Evolutionary conservation across 2,329 filamentous ascomycete genomes (phyloP).

Genomic region (Sclerotinia nivalis): DNA sequence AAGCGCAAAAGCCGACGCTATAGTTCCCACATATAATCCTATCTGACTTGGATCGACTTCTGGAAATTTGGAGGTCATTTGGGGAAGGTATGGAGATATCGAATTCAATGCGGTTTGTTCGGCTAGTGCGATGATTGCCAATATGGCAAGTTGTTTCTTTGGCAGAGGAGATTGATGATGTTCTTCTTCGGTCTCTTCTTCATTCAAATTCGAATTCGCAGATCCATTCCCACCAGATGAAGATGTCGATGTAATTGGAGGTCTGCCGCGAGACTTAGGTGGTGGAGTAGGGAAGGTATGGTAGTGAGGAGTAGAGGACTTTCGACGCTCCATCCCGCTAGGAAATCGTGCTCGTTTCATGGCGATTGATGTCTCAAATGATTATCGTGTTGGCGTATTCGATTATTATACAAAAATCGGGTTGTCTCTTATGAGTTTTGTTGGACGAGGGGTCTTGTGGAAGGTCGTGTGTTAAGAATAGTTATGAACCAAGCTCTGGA

Average conservation of each 20-base stretch:
- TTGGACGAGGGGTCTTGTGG: slow-evolving; percentile 9
- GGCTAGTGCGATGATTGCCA: slow-evolving; percentile 85
- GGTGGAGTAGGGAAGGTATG: slow-evolving; percentile 79
- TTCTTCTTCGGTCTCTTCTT: slow-evolving; percentile 42
- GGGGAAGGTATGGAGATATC: slow-evolving; percentile 89
- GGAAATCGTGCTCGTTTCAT: slow-evolving; percentile 19
- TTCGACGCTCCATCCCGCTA: slow-evolving; percentile 36
- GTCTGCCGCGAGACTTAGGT: slow-evolving; percentile 61
- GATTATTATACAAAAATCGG: neutral
- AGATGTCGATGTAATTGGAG: slow-evolving; percentile 40
- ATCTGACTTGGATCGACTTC: slow-evolving; percentile 70
- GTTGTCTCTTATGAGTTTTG: neutral
- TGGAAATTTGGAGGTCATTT: slow-evolving; percentile 86
- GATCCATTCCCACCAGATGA: slow-evolving; percentile 40
- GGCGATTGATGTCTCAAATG: neutral
- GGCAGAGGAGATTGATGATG: slow-evolving; percentile 67
- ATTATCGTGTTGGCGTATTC: neutral
- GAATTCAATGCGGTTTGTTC: slow-evolving; percentile 98
- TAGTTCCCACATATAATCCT: slow-evolving; percentile 84
- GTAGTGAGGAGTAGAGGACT: slow-evolving; percentile 60
- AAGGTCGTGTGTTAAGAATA: neutral
- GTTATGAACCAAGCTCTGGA: neutral
- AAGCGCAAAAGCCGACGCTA: slow-evolving; percentile 88
- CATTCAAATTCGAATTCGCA: slow-evolving; percentile 39
- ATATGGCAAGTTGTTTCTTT: slow-evolving; percentile 74